Conservation (phyloP, 2,329 filamentous ascomycete genomes). For the Alternaria triticina region DNA sequence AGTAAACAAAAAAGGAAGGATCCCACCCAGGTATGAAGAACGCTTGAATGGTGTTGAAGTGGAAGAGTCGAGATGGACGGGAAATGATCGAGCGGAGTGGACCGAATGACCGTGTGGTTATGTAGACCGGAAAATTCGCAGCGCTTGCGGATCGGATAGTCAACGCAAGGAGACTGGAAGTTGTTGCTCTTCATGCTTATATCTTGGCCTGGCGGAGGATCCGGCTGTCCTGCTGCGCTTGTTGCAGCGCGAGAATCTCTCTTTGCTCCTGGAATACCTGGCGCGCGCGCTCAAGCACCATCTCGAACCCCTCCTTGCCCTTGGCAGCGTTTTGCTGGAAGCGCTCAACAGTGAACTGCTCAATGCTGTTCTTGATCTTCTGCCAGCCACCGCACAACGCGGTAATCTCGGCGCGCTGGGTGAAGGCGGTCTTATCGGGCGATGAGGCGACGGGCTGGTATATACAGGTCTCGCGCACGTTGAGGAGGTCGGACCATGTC, state of each 20-base stretch:
- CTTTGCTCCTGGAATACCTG: conserved; percentile 90
- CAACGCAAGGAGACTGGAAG: background rate
- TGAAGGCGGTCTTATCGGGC: conserved; percentile 75
- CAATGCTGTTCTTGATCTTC: conserved; percentile 93
- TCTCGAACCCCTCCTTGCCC: conserved; percentile 93
- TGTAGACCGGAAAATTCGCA: conserved; percentile 1
- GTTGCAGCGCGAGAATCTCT: conserved; percentile 62
- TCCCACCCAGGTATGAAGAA: background rate
- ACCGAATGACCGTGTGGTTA: background rate
- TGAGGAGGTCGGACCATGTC: conserved; percentile 88
- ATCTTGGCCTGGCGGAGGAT: conserved; percentile 43
- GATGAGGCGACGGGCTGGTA: conserved; percentile 69
- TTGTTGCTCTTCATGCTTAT: conserved; percentile 8
- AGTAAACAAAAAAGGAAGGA: background rate
- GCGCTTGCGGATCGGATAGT: background rate
- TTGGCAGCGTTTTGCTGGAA: conserved; percentile 92
- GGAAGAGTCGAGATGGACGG: conserved; percentile 7
- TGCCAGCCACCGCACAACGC: conserved; percentile 97
- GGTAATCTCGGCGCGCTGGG: conserved; percentile 90
- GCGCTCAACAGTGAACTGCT: conserved; percentile 85
- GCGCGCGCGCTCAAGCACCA: conserved; percentile 90
- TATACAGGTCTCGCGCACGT: conserved; percentile 88
- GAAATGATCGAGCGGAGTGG: background rate
- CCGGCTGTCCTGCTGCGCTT: conserved; percentile 50
- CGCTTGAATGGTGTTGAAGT: background rate